Conservation (phyloP, 139 green algal species). For the Micractinium sp. region DNA sequence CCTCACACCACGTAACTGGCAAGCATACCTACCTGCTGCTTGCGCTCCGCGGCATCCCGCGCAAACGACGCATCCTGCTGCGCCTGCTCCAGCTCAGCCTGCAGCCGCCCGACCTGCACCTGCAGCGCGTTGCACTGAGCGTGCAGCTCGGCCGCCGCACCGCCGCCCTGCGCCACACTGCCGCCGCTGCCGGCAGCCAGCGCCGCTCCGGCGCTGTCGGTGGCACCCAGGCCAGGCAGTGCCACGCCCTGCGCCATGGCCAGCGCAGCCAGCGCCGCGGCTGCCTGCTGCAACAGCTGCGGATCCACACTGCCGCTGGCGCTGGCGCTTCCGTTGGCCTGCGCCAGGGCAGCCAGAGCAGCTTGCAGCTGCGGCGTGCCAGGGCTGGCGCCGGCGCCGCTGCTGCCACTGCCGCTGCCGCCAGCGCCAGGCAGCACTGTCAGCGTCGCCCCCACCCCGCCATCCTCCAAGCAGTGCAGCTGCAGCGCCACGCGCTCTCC, state of each 20-base stretch:
- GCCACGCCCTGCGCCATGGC: neutral
- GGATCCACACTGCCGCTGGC: neutral
- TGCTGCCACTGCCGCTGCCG: neutral
- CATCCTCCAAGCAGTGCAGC: neutral
- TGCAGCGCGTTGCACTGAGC: conserved; percentile 10
- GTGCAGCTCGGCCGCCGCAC: neutral
- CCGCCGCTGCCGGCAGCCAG: neutral
- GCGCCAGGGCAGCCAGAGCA: conserved; percentile 7
- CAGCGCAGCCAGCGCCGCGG: neutral
- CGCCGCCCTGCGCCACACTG: neutral
- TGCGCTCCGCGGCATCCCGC: conserved; percentile 21
- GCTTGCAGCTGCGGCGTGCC: neutral
- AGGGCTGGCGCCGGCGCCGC: neutral
- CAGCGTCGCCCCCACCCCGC: neutral
- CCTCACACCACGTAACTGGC: neutral
- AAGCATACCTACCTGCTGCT: neutral
- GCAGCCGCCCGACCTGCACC: conserved; percentile 18
- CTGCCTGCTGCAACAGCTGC: conserved; percentile 21
- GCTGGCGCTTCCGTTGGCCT: conserved; percentile 1
- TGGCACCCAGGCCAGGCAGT: neutral
- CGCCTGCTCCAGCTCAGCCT: conserved; percentile 17
- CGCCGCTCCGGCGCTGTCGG: neutral
- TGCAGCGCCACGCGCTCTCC: neutral
- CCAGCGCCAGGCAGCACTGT: neutral
- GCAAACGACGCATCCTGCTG: conserved; percentile 17